These are phyloP conservation scores for Fusarium sarcochroum DNA, from an alignment of 2,329 filamentous ascomycete species.

Conservation along the genomic window DNA sequence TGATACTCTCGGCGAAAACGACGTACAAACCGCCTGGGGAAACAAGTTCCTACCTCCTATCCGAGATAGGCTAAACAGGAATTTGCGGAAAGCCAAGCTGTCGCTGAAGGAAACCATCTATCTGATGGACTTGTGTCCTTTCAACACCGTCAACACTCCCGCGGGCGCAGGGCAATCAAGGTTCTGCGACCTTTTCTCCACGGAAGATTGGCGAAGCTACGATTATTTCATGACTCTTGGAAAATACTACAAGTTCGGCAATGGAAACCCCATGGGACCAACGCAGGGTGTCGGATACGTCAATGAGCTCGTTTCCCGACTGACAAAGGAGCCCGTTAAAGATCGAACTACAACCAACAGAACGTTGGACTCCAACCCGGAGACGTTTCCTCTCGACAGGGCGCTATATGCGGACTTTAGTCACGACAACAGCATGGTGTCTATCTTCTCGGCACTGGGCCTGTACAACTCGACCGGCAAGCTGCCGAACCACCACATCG, in stretches of 20 bases:
- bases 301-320: constrained; percentile 87
- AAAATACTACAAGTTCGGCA: constrained; percentile 87
- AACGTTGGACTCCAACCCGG: constrained; percentile 77
- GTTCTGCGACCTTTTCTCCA: constrained; percentile 83
- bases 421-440: constrained; percentile 90
- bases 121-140: constrained; percentile 92
- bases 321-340: constrained; percentile 77
- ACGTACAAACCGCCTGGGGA: constrained; percentile 70
- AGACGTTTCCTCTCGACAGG: constrained; percentile 80
- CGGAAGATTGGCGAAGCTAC: constrained; percentile 81
- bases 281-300: constrained; percentile 90
- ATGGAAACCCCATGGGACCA: constrained; percentile 82
- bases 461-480: constrained; percentile 77
- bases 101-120: constrained; percentile 73
- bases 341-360: constrained; percentile 83
- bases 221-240: constrained; percentile 84
- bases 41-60: constrained; percentile 77
- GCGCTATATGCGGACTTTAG: constrained; percentile 89
- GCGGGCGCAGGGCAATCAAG: constrained; percentile 67
- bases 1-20: constrained; percentile 62
- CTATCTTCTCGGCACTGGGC: constrained; percentile 81
- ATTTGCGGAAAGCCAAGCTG: constrained; percentile 77
- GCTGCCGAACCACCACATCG: constrained; percentile 65
- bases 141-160: constrained; percentile 78
- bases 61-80: constrained; percentile 75